These are phyloP conservation scores for Limtongozyma cylindracea DNA, from an alignment of 805 yeast species.

Conservation along the genomic window DNA sequence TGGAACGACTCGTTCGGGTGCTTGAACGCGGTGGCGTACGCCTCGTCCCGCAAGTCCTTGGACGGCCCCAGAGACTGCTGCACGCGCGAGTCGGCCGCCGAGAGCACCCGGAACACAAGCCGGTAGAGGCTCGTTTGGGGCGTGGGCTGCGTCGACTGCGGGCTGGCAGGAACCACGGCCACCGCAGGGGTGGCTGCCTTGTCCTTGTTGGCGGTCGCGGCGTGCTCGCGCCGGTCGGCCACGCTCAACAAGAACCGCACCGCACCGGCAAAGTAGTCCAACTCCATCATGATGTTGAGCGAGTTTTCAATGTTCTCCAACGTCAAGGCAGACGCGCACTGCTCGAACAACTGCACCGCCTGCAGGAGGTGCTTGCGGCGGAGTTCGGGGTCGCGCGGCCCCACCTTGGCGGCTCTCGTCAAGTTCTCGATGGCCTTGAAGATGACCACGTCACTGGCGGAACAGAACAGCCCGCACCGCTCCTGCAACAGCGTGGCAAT, in stretches of 20 bases:
- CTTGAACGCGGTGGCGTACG: conserved; percentile 51
- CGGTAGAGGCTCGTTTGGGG: conserved; percentile 18
- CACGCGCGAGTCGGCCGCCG: conserved; percentile 30
- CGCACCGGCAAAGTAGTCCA: conserved; percentile 68
- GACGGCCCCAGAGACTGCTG: conserved; percentile 20
- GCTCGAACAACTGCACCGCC: conserved; percentile 54
- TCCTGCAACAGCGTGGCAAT: conserved; percentile 76
- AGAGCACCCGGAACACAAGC: conserved; percentile 49
- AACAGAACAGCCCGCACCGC: conserved; percentile 85
- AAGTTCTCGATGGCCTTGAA: conserved; percentile 86
- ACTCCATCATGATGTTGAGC: conserved; percentile 46
- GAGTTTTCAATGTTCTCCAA: conserved; percentile 67
- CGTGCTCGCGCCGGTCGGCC: conserved; percentile 36
- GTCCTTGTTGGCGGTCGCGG: conserved; percentile 1
- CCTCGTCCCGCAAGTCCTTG: conserved; percentile 35
- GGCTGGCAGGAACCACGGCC: too few species aligned
- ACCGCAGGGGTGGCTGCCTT: too few species aligned
- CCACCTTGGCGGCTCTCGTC: conserved; percentile 62
- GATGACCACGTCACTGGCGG: conserved; percentile 77
- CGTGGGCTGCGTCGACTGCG: conserved; percentile 1
- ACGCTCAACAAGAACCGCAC: conserved; percentile 59
- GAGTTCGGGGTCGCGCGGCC: conserved; percentile 43
- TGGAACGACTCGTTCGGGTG: conserved; percentile 74
- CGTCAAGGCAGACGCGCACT: conserved; percentile 54
- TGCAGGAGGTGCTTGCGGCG: conserved; percentile 39